Evolutionary conservation across 768 basidiomycete species (phyloP).

Genomic region (Mycena epipterygia): DNA sequence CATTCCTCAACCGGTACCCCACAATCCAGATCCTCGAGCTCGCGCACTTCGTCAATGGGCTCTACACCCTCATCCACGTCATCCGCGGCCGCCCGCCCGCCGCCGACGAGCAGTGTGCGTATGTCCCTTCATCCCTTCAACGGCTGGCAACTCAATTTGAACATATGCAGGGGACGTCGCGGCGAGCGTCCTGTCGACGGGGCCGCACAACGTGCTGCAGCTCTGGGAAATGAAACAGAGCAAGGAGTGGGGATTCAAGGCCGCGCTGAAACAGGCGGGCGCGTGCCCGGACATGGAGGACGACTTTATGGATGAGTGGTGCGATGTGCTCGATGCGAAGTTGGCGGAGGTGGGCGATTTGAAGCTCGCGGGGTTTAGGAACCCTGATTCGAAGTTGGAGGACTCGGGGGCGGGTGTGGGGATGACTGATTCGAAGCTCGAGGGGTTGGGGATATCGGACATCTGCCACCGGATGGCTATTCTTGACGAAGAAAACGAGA

Average conservation of each 20-base stretch:
- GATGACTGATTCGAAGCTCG: too few relatives aligned
- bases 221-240: slow-evolving; percentile 10
- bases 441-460: neutral
- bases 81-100: slow-evolving; percentile 24
- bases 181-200: slow-evolving; percentile 13
- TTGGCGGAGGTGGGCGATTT: too few relatives aligned
- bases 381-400: too few relatives aligned
- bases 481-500: neutral
- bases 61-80: slow-evolving; percentile 19
- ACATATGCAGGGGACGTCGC: slow-evolving; percentile 1
- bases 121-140: neutral
- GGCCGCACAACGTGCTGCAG: slow-evolving; percentile 1
- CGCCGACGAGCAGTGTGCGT: slow-evolving; percentile 21
- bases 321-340: slow-evolving; percentile 5
- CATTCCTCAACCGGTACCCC: slow-evolving; percentile 18
- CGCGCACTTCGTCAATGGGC: slow-evolving; percentile 15
- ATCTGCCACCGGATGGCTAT: neutral
- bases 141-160: too few relatives aligned
- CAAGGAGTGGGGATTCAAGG: neutral
- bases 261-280: neutral
- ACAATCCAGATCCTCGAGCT: slow-evolving; percentile 28
- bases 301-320: slow-evolving; percentile 23
- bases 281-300: neutral
- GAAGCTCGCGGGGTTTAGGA: neutral
- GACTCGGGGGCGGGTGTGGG: too few relatives aligned